Evolutionary conservation across 1,284 basidiomycete species (phyloP), one percentile per base, ranked within the genome.

Genomic region (Leccinum fallax): DNA sequence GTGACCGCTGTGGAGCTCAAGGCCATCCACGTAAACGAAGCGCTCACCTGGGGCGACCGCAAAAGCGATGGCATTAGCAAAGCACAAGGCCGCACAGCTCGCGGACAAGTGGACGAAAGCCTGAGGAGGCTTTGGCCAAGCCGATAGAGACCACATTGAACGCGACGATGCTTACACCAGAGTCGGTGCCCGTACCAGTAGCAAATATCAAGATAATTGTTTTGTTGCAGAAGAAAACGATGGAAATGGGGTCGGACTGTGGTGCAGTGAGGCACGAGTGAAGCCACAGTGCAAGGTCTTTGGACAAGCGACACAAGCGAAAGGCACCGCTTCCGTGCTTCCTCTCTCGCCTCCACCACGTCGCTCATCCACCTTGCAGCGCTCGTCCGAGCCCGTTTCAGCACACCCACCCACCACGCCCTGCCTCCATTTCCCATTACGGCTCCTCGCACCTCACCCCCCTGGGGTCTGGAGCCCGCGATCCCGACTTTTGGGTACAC

Each of bases 21-120:
- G 74, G 84, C 84, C 2, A 30, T 9, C 9, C 28, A 30, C 28
- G 34, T 34, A 34, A 5, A 34, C 34, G 51, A 76, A 79, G 48
- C 67, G 76, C 24, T 66, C 75, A 2, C 67, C 76, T 15, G 81
- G 79, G 43, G 75, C 75, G 34, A 69, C 74, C 11, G 71, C 77
- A 48, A 81, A 81, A 64, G 79, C 78, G 3, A 78, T 73, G 2
- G 79, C 78, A 28, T 74, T 82, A 28, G 79, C 79, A 5, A 80
- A 78, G 66, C 79, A 86, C 67, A 79, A 83, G 65, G 76, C 79
- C 1, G 78, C 79, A 10, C 80, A 85, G 67, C 81, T 86, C 57
- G 82, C 85, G 2, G 83, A 85, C 24, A 90, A 88, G 78, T 92
- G 4, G 80, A 85, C 59, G 86, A 87, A 82, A 87, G 69, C 92